Evolutionary conservation across 1,284 basidiomycete species (phyloP), one percentile per base, ranked within the genome.

Genomic region (Apiotrichum mycotoxinovorans): DNA sequence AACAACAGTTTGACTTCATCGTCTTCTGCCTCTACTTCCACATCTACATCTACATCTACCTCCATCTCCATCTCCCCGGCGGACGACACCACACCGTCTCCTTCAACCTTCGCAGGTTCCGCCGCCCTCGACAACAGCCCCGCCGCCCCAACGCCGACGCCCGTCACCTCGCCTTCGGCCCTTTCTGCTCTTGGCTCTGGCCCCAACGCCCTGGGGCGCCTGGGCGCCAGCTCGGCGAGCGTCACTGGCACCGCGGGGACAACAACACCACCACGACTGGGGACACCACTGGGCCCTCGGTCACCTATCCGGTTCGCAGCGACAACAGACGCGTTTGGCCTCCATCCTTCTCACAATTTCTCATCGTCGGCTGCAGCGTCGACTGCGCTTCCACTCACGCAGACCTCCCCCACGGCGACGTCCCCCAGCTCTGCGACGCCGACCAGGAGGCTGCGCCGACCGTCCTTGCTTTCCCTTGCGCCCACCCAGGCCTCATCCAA

Each of bases 271-370:
- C 48, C 35, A 34, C 38, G 26, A 11, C 40, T 40, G 50, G 37
- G 43, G 48, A n/a, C 55, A n/a, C 46, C 56, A 33, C 37, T 27
- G 22, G 25, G 44, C 18, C 42, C 26, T 4, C 42, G 26, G 33
- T 65, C 66, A 0, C 62, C 68, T 2, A 38, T 64, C 12, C 54
- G 69, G 9, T 73, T 72, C 50, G 67, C 68, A 10, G 59, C 71
- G 2, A 65, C 65, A 5, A 66, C 67, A 14, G 71, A 71, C 48
- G 73, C 73, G 12, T 75, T 75, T 55, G 67, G 69, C 1, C 66
- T 74, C 3, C 57, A 12, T 64, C 70, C 11, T n/a, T n/a, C n/a
- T 42, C 55, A 4, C 38, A 51, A 7, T 33, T 44, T 35, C 54
- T 8, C 48, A 51, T 11, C 54, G n/a, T 4, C 45, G 20, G 12